Percentiles rank a stretch among this genome's conserved stretches.
phyloP scores from a whole-genome alignment of 768 basidiomycete species.

The Suillus clintonianus region DNA sequence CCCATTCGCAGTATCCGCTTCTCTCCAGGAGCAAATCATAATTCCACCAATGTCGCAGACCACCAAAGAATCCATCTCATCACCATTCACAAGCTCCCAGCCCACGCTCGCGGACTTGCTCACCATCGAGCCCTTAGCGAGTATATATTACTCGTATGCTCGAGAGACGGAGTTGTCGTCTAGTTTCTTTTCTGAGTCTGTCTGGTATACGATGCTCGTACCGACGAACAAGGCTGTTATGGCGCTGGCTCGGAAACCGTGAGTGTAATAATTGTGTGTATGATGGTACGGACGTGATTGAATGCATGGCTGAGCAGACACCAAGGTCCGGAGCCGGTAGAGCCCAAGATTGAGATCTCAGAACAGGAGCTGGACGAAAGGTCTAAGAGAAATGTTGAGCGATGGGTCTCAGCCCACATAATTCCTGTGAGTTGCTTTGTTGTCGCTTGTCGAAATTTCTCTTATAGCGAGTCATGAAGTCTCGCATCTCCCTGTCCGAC shows the following conservation, averaged over 20 bases:
- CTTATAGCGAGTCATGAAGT: slow-evolving; percentile 23
- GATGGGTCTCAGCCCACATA: slow-evolving; percentile 83
- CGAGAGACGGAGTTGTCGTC: slow-evolving; percentile 66
- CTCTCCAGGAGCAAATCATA: slow-evolving; percentile 28
- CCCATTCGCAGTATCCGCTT: slow-evolving; percentile 28
- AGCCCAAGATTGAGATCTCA: slow-evolving; percentile 55
- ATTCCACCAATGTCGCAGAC: slow-evolving; percentile 18
- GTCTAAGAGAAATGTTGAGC: slow-evolving; percentile 68
- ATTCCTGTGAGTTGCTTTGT: slow-evolving; percentile 56
- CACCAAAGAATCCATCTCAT: slow-evolving; percentile 19
- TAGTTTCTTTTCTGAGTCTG: slow-evolving; percentile 38
- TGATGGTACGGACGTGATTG: background rate
- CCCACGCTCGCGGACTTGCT: slow-evolving; percentile 76
- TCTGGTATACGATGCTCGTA: slow-evolving; percentile 63
- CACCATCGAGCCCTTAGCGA: slow-evolving; percentile 72
- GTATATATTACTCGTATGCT: slow-evolving; percentile 85
- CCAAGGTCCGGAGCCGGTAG: slow-evolving; percentile 46
- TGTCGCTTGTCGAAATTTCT: background rate
- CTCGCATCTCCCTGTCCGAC: slow-evolving; percentile 45
- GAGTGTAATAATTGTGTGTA: slow-evolving; percentile 31
- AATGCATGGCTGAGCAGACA: slow-evolving; percentile 45
- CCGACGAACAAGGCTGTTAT: slow-evolving; percentile 90
- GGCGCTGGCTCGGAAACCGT: slow-evolving; percentile 82
- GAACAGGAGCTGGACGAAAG: slow-evolving; percentile 65
- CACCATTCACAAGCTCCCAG: slow-evolving; percentile 42